These are phyloP conservation scores for Fraxinus ornus DNA, from an alignment of 305 asterid genomes.

Conservation along the genomic window DNA sequence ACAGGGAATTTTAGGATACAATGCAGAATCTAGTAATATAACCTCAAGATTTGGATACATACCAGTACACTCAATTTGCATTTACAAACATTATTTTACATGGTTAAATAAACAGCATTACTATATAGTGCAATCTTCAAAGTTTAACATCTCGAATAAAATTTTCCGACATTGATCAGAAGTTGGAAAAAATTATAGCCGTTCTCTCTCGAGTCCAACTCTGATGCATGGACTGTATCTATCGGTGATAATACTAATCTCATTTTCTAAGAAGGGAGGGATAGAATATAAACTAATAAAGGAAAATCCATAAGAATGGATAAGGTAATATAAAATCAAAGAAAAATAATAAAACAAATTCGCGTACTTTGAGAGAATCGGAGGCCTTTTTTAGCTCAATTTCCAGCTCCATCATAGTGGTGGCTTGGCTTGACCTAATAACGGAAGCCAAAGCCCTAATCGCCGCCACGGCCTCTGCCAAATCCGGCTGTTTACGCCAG, in stretches of 20 bases:
- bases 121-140: background rate
- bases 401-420: constrained; percentile 92
- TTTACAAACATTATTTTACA: background rate
- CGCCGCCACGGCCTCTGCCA: constrained; percentile 98
- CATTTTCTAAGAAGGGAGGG: background rate
- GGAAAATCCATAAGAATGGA: background rate
- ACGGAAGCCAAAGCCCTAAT: constrained; percentile 92
- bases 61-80: background rate
- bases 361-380: constrained; percentile 73
- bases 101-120: background rate
- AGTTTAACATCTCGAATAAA: background rate
- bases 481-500: constrained; percentile 83
- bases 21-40: background rate
- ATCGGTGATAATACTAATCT: background rate
- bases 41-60: background rate
- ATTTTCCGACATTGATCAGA: background rate
- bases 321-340: background rate
- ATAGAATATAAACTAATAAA: background rate
- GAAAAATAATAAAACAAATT: background rate
- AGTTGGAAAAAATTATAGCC: background rate
- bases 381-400: constrained; percentile 83
- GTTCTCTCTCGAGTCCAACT: background rate
- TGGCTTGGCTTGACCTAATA: constrained; percentile 77
- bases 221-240: background rate
- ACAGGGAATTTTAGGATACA: background rate